Evolutionary conservation across 345 rosid species (phyloP).

Genomic region (Salix arbutifolia): DNA sequence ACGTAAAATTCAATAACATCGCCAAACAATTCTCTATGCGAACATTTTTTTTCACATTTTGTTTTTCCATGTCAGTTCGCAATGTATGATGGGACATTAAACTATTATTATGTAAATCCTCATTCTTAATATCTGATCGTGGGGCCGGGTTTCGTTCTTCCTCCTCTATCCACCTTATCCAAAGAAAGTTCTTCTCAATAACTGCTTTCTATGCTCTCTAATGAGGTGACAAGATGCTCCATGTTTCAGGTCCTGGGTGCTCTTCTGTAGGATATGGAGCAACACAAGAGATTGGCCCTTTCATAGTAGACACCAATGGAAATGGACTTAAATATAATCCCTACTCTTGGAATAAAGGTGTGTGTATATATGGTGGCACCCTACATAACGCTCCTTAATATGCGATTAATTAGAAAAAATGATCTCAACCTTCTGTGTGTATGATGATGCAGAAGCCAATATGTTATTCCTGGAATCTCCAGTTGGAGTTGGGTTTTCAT

Average conservation of each 20-base stretch:
- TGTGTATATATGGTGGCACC: background rate
- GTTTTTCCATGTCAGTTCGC: too few species aligned
- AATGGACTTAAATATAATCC: conserved; percentile 57
- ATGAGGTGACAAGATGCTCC: conserved; percentile 40
- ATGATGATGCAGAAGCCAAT: conserved; percentile 70
- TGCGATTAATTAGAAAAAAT: background rate
- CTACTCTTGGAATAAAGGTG: conserved; percentile 82
- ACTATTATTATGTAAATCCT: background rate
- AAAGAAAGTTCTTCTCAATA: conserved; percentile 6
- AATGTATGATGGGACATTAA: too few species aligned
- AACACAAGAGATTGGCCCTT: conserved; percentile 96
- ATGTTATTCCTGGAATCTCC: conserved; percentile 91
- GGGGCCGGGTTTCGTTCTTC: conserved; percentile 3
- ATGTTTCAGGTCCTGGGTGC: conserved; percentile 88
- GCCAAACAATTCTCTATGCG: too few species aligned
- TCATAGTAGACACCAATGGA: conserved; percentile 66
- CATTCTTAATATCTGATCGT: conserved; percentile 7
- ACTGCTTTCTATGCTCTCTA: conserved; percentile 23
- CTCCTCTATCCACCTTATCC: conserved; percentile 15
- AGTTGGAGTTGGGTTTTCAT: conserved; percentile 90
- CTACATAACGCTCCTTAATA: conserved; percentile 18
- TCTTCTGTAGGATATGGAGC: conserved; percentile 97
- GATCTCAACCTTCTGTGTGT: conserved; percentile 14
- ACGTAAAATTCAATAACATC: too few species aligned
- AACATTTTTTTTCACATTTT: background rate